Conservation (phyloP, 495 filamentous ascomycete species). For the Viridothelium virens region DNA sequence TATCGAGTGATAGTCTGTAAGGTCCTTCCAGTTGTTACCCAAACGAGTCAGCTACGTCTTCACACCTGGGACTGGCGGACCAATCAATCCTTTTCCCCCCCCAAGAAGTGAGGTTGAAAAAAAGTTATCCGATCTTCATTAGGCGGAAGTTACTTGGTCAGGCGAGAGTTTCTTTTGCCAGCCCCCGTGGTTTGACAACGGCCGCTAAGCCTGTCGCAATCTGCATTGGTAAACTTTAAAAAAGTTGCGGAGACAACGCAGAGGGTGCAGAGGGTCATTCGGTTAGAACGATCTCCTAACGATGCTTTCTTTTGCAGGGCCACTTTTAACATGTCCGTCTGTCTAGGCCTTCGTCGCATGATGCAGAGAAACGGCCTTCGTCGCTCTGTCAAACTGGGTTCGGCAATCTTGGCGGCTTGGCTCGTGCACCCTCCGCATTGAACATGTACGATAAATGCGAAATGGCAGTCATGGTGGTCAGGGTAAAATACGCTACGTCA, state of each 20-base stretch:
- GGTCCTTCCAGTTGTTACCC: too few species aligned
- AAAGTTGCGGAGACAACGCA: background rate
- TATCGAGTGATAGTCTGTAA: too few species aligned
- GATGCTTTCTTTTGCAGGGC: background rate
- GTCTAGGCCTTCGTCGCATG: background rate
- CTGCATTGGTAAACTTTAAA: conserved; percentile 4
- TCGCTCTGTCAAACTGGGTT: background rate
- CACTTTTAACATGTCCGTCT: background rate
- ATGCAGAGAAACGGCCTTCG: background rate
- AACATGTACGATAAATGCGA: too few species aligned
- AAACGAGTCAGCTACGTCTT: background rate
- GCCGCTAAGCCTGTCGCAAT: background rate
- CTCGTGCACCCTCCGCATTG: background rate
- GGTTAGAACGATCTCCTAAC: background rate
- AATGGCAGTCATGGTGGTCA: too few species aligned
- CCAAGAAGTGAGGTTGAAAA: conserved; percentile 5
- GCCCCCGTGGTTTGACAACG: background rate
- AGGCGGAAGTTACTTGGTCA: conserved; percentile 7
- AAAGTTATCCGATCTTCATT: conserved; percentile 8
- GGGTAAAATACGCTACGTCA: background rate
- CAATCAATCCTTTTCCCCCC: too few species aligned
- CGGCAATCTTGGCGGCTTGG: background rate
- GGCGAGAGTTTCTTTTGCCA: background rate
- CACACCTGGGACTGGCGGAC: background rate
- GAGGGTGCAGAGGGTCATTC: background rate